A percentile compares a stretch with the other conserved stretches of the same genome.
These are phyloP conservation scores for Xylariaceae sp. DNA, from an alignment of 2,329 filamentous ascomycete species.

Conservation along the genomic window DNA sequence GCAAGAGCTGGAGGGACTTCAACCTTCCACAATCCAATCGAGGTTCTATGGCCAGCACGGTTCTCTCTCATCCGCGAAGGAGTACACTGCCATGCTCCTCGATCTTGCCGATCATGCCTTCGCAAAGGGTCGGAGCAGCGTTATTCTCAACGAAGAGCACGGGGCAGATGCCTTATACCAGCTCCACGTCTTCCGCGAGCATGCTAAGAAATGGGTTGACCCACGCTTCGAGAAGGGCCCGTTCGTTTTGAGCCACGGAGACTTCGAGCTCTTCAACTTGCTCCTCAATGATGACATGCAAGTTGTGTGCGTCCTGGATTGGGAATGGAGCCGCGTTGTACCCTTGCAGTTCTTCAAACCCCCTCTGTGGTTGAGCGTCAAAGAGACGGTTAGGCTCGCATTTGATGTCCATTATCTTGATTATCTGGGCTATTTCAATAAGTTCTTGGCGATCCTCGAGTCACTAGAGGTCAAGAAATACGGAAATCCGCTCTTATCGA, in stretches of 20 bases:
- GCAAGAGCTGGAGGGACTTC: constrained; percentile 6
- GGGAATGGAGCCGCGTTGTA: constrained; percentile 27
- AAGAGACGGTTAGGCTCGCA: constrained; percentile 1
- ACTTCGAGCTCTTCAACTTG: constrained; percentile 11
- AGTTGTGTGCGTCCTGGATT: constrained; percentile 23
- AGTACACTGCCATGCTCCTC: constrained; percentile 9
- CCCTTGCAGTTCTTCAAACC: constrained; percentile 24
- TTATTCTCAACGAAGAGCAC: constrained; percentile 1
- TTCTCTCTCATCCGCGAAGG: not conserved
- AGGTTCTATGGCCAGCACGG: not conserved
- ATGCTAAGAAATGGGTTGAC: constrained; percentile 12
- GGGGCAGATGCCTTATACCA: constrained; percentile 12
- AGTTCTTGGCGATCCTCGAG: not conserved
- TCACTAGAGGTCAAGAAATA: constrained; percentile 5
- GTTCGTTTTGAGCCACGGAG: constrained; percentile 15
- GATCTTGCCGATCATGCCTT: constrained; percentile 5
- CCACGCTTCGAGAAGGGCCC: constrained; percentile 10
- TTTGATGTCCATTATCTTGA: not conserved
- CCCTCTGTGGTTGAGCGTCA: constrained; percentile 20
- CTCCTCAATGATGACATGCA: constrained; percentile 9
- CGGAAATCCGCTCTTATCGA: constrained; percentile 5
- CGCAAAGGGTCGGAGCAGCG: constrained; percentile 1
- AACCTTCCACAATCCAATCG: constrained; percentile 1
- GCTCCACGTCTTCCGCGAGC: constrained; percentile 12
- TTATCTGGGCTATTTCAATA: constrained; percentile 2